These are phyloP conservation scores for Gnomoniopsis sp. DNA, from an alignment of 2,329 filamentous ascomycete species.

Conservation along the genomic window DNA sequence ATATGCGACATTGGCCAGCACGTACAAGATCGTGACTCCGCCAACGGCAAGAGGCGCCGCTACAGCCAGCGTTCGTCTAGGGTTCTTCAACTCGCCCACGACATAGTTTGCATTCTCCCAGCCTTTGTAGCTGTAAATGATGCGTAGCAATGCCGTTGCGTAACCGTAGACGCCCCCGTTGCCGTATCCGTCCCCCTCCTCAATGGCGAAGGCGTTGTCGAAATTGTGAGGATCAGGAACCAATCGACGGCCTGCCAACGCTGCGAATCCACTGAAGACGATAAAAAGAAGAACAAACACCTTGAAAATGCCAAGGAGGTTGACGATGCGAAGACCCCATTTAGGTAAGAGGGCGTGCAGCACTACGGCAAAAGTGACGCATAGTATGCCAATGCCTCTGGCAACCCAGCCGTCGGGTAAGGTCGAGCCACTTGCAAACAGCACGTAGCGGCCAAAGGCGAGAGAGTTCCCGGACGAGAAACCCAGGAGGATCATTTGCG, in stretches of 20 bases:
- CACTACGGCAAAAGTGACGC: slow-evolving; percentile 50
- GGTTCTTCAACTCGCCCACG: slow-evolving; percentile 53
- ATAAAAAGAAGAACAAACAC: slow-evolving; percentile 58
- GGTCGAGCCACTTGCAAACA: slow-evolving; percentile 49
- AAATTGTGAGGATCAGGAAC: slow-evolving; percentile 55
- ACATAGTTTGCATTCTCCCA: slow-evolving; percentile 65
- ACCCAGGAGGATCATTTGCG: slow-evolving; percentile 59
- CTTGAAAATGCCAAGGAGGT: slow-evolving; percentile 58
- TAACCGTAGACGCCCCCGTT: slow-evolving; percentile 50
- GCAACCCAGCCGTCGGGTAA: slow-evolving; percentile 51
- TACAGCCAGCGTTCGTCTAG: slow-evolving; percentile 49
- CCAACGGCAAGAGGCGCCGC: slow-evolving; percentile 57
- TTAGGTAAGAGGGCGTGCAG: slow-evolving; percentile 53
- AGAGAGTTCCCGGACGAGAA: slow-evolving; percentile 58
- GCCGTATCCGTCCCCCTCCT: slow-evolving; percentile 40
- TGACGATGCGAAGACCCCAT: slow-evolving; percentile 57
- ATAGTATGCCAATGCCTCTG: slow-evolving; percentile 53
- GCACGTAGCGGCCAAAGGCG: slow-evolving; percentile 56
- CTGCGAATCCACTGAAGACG: slow-evolving; percentile 57
- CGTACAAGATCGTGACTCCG: slow-evolving; percentile 57
- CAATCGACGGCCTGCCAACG: slow-evolving; percentile 46
- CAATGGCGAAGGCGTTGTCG: slow-evolving; percentile 48
- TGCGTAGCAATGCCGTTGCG: slow-evolving; percentile 54
- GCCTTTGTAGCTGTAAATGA: slow-evolving; percentile 60
- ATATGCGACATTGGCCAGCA: slow-evolving; percentile 64